Base-by-base conservation (phyloP, 768 basidiomycete genomes). In the Termitomyces sp. region DNA sequence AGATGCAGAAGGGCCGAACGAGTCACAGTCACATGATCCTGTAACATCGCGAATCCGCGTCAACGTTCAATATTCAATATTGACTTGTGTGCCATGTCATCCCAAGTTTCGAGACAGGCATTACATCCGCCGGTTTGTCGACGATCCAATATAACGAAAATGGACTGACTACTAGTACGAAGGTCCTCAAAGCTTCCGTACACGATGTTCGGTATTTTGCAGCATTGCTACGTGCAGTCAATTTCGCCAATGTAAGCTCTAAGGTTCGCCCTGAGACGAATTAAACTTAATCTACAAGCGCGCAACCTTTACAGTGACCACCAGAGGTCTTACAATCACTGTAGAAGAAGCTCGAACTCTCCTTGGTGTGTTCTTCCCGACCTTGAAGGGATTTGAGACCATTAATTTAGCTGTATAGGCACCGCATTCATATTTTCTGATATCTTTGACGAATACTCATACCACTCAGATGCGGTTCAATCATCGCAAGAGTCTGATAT, bases 281-380 rank as follows among this genome's bases (percentile, higher is more conserved):
- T 22, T 16, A 30, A 35, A 13, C 55, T 54, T 14, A 65, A 50
- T 26, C 22, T 57, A 47, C 58, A 63, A 92, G 90, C 80, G 86
- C 61, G 94, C 90, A 16, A 88, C 84, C 0, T 75, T 97, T 45
- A 84, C 80, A 13, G 78, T 94, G n/a, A 80, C 83, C 24, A 74
- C 80, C 18, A 75, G 77, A 42, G 94, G 93, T 1, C 73, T 97
- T 61, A 82, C 82, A 13, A 80, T 97, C 30, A 82, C 83, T 20
- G 93, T 92, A 10, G 93, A 98, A 72, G 94, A 97, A 69, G 85
- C 90, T 1, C 80, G 88, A 36, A 86, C 88, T 0, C 75, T 96
- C 7, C 76, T 89, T 30, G 94, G 94, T 92, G 48, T 43, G 54
- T 30, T 40, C 28, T 33, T 14, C 3, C 2, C 10, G 12, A 24